Percentiles rank a stretch among this genome's conserved stretches.
Conservation (phyloP, 768 basidiomycete genomes). For the Sporobolomyces phaffii region DNA sequence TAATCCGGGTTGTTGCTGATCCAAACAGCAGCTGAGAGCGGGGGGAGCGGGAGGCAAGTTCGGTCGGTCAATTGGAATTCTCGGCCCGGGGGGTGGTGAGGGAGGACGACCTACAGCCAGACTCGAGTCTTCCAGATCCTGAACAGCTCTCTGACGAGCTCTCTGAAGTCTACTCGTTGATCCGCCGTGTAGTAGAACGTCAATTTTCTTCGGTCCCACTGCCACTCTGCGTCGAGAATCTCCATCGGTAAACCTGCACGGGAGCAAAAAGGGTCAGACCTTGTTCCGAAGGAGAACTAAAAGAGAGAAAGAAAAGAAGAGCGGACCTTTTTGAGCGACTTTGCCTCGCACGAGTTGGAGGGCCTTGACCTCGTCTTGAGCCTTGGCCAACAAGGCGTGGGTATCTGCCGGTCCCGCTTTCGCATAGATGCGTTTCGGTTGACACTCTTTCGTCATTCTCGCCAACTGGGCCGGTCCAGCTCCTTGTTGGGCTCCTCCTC, state of each 20-base stretch:
- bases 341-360: conserved; percentile 84
- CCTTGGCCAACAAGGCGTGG: conserved; percentile 73
- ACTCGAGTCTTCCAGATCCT: conserved; percentile 91
- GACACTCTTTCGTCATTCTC: conserved; percentile 76
- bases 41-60: too few species aligned
- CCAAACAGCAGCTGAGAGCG: conserved; percentile 21
- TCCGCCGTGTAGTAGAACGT: conserved; percentile 98
- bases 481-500: conserved; percentile 39
- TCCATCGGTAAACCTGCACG: conserved; percentile 84
- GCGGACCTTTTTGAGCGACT: conserved; percentile 66
- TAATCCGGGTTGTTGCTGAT: conserved; percentile 28
- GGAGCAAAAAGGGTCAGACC: too few species aligned
- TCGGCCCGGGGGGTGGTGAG: not conserved
- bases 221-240: conserved; percentile 96
- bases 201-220: conserved; percentile 96
- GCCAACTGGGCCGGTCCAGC: conserved; percentile 35
- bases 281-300: not conserved
- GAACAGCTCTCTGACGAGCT: conserved; percentile 90
- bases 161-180: conserved; percentile 78
- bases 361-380: conserved; percentile 86
- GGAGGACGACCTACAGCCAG: conserved; percentile 52
- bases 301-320: not conserved
- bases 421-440: conserved; percentile 91
- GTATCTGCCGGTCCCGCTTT: conserved; percentile 78
- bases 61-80: too few species aligned